Base-by-base conservation (phyloP, 768 basidiomycete species). In the Rhizopogon salebrosus region DNA sequence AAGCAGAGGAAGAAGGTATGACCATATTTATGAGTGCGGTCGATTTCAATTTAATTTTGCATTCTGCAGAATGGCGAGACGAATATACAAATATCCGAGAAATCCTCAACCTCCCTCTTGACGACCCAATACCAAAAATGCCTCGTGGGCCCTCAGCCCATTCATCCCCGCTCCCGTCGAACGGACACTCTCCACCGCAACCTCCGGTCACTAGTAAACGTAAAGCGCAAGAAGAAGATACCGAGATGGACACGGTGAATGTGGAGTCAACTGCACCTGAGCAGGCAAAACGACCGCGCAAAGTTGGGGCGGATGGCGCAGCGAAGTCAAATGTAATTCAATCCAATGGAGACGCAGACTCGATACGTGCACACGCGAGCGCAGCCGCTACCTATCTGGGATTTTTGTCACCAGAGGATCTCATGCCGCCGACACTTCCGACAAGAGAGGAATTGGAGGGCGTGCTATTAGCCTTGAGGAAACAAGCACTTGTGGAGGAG, bases 401-500 rank as follows among this genome's bases (percentile, higher is more conserved):
- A 3, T 89, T 93, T 70, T 73, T 95, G n/a, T 72, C 82, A 18
- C 72, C 84, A 18, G 84, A 87, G 56, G 77, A 85, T 54, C 76
- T 95, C 8, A 63, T 89, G 49, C 82, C 85, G 10, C 92, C 93
- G 0, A 84, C 80, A 59, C 67, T 95, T 69, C 89, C 90, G 1
- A 82, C 80, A 1, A 75, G 79, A 52, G 80, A 82, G 41, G 89
- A 95, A 67, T 87, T 92, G 87, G 91, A 91, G 64, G 66, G 69
- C 20, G 80, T 89, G 9, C 65, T 97, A 50, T 75, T 97, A 52
- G 79, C 78, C 24, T 72, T 93, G 56, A 77, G 87, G 64, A 95
- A 95, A 72, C 80, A 84, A 70, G 85, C 85, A 20, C 68, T 95
- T 40, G 81, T 92, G 51, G 86, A 91, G 61, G 92, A 97, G 66